Evolutionary conservation across 208 protist genomes (phyloP).

Genomic region (Herpetomonas tarakana): DNA sequence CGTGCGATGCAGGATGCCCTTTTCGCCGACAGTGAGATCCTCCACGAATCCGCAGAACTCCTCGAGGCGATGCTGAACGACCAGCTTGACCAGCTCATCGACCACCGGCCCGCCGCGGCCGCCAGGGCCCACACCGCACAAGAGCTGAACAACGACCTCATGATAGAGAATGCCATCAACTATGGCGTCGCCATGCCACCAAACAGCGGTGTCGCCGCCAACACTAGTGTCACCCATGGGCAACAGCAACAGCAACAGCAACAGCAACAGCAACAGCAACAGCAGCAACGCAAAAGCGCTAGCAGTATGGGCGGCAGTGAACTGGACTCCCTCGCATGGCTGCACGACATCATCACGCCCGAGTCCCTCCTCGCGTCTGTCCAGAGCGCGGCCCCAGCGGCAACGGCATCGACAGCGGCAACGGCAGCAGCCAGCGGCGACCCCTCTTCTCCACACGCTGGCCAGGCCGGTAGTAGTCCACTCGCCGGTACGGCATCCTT

Average conservation of each 20-base stretch:
- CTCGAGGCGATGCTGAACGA: constrained; percentile 77
- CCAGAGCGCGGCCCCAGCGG: background rate
- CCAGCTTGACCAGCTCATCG: constrained; percentile 23
- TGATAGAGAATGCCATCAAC: constrained; percentile 57
- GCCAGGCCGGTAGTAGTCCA: background rate
- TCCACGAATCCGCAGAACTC: constrained; percentile 73
- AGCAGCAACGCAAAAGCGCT: background rate
- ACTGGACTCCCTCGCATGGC: constrained; percentile 74
- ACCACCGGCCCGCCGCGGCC: constrained; percentile 13
- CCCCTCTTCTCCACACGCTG: background rate
- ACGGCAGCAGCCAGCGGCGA: background rate
- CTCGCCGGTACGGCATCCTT: background rate
- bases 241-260: constrained; percentile 3
- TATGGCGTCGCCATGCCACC: constrained; percentile 28
- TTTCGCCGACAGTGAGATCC: constrained; percentile 42
- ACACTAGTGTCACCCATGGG: background rate
- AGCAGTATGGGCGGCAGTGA: constrained; percentile 14
- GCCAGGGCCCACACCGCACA: constrained; percentile 21
- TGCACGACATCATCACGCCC: constrained; percentile 78
- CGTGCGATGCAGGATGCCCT: constrained; percentile 10
- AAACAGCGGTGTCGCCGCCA: background rate
- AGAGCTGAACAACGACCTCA: constrained; percentile 41
- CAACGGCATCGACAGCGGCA: background rate
- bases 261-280: constrained; percentile 2
- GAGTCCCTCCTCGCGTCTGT: constrained; percentile 29